phyloP scores from a whole-genome alignment of 306 rosid species.

The Mimosa bimucronata region DNA sequence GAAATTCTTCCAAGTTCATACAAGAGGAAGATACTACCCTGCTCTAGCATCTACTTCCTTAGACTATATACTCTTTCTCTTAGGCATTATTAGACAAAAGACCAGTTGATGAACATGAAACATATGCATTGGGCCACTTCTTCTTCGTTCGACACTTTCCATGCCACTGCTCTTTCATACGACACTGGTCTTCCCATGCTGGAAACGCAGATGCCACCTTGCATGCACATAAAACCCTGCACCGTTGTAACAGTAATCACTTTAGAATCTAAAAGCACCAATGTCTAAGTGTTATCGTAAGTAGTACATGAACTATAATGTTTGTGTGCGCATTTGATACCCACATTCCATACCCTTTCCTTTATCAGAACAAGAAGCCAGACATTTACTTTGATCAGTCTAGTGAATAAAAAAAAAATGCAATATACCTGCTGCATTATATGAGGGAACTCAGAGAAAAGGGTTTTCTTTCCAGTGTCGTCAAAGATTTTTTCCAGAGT shows the following conservation, averaged over 20 bases:
- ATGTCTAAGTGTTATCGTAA: neutral
- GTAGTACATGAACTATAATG: neutral
- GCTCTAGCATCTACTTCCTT: slow-evolving; percentile 32
- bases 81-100: slow-evolving; percentile 66
- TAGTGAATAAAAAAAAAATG: neutral
- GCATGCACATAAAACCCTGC: slow-evolving; percentile 90
- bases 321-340: neutral
- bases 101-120: slow-evolving; percentile 98
- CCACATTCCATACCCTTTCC: neutral
- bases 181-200: slow-evolving; percentile 99
- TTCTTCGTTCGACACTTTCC: slow-evolving; percentile 95
- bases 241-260: slow-evolving; percentile 23
- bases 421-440: slow-evolving; percentile 90
- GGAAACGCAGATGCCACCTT: slow-evolving; percentile 94
- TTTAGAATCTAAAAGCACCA: neutral
- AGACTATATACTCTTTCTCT: slow-evolving; percentile 31
- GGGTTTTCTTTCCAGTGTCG: slow-evolving; percentile 87
- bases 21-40: slow-evolving; percentile 28
- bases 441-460: slow-evolving; percentile 93
- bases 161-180: slow-evolving; percentile 94
- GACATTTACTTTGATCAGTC: neutral
- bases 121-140: slow-evolving; percentile 93
- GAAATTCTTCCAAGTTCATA: slow-evolving; percentile 40
- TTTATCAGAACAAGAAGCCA: neutral
- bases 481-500: slow-evolving; percentile 88